Base-by-base conservation (phyloP, 2,329 filamentous ascomycete genomes). In the Cladosporium phlei region DNA sequence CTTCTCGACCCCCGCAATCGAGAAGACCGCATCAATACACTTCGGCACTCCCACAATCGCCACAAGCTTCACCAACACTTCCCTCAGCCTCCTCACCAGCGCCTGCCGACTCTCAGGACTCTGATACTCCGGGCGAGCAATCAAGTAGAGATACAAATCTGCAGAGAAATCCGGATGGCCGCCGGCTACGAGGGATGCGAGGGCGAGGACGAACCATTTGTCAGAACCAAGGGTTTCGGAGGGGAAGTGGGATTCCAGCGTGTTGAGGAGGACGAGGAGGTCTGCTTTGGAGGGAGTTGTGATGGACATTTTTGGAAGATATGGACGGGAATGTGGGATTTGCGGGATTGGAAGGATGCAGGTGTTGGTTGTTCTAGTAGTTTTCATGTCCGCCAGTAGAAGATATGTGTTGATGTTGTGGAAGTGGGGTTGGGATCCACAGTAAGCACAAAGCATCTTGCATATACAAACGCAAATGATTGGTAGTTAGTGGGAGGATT, bases 21-120 rank as follows among this genome's bases (percentile, higher is more conserved):
- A 68, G 6, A 81, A 67, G 33, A 82, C 74, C 1, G 78, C 74
- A 55, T 82, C 79, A 4, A 84, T 62, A 6, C 79, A 78, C 56
- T 81, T 83, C 61, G 77, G 80, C 0, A 83, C 77, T 1, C 81
- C 81, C 12, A 81, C 70, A 2, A 83, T 54, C 4, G 69, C 67
- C 9, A 79, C 69, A n/a, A 71, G 64, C 62, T 84, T 83, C 48
- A 85, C 61, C 10, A 84, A 66, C 0, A 72, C 73, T 61, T 84
- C 81, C 33, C 80, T 72, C 2, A 80, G 55, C 2, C 76, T 65
- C 2, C 72, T 70, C 46, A 79, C 65, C 6, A 80, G 65, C 0
- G 59, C 60, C 55, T 78, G 64, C 9, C 77, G 69, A 11, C 71
- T 60, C 1, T 63, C 65, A 0, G 72, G 51, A 0, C 69, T 72